Base-by-base conservation (phyloP, 139 green algal genomes). In the Haematococcus sp. region DNA sequence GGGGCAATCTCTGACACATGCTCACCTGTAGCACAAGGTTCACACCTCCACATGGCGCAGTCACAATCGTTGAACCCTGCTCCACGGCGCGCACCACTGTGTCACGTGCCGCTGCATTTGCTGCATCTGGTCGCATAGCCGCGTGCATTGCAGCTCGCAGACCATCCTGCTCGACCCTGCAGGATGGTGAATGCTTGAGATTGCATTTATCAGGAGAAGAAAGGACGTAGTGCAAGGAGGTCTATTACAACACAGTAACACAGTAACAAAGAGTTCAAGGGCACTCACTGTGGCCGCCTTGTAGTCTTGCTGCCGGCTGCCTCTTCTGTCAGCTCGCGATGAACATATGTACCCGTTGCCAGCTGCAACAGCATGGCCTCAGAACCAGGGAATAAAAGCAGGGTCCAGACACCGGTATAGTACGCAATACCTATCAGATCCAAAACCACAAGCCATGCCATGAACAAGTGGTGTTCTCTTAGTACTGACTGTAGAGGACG, bases 91-190 rank as follows among this genome's bases (percentile, higher is more conserved):
- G 83, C 4, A 90, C 78, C 0, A 70, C 76, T 0, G 87, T 58
- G 59, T 88, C 88, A 0, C 61, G 74, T 0, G 74, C 73, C 7
- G 69, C 81, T 15, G 75, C 70, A 4, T 68, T 84, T 32, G 68
- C 51, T 5, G 51, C 83, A 43, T 61, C 54, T 1, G 87, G 90
- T 2, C 87, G 79, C 92, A 97, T 97, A 4, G 89, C 90, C 2
- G 74, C 74, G 32, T 80, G 83, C 77, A 88, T 88, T 31, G 83
- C 83, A 0, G 71, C 56, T 55, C 73, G 75, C 60, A 88, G 63
- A 19, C 80, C 74, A 1, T 78, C 79, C 55, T 22, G 20, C 22
- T 81, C 78, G 25, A 55, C 30, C 40, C 78, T 83, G 60, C 52
- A 49, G 40, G 7, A 49, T 49, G 40, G 7, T 49, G 11, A 49